A percentile compares a stretch with the other conserved stretches of the same genome.
Conservation (phyloP, 1,139 yeast genomes). For the Taiozyma sp. region DNA sequence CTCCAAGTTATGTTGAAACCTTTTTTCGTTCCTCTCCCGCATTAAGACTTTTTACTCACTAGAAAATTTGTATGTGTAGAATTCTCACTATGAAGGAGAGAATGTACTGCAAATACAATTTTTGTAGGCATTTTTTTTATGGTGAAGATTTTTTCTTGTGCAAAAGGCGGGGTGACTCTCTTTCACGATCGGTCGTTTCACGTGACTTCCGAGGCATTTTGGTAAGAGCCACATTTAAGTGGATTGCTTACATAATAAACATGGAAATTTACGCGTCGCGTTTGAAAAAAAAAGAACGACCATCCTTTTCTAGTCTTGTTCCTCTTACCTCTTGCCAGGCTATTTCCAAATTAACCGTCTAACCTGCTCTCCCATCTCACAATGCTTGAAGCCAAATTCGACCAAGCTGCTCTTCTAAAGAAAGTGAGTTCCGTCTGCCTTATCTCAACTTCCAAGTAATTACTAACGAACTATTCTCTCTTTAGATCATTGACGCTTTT, state of each 20-base stretch:
- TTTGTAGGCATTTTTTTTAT: neutral
- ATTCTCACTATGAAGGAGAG: neutral
- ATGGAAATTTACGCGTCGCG: neutral
- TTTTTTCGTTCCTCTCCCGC: neutral
- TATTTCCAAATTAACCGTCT: too few species aligned
- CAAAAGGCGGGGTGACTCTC: too few species aligned
- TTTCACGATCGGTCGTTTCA: too few species aligned
- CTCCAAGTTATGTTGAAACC: neutral
- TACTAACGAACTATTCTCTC: constrained; percentile 1
- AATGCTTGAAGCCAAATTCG: constrained; percentile 97
- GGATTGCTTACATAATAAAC: too few species aligned
- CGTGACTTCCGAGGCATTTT: too few species aligned
- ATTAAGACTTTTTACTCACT: neutral
- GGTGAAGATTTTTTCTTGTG: neutral
- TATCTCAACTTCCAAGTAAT: neutral
- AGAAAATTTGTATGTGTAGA: neutral
- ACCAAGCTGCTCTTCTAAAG: constrained; percentile 87
- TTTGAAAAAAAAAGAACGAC: neutral
- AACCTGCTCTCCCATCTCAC: constrained; percentile 3
- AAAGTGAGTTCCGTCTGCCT: constrained; percentile 37
- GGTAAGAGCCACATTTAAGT: too few species aligned
- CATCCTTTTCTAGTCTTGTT: too few species aligned
- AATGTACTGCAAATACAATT: neutral
- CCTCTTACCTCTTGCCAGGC: too few species aligned
- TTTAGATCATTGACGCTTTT: constrained; percentile 75